Evolutionary conservation across 352 stramenopile genomes (phyloP).

Genomic region (Globisporangium parvum): DNA sequence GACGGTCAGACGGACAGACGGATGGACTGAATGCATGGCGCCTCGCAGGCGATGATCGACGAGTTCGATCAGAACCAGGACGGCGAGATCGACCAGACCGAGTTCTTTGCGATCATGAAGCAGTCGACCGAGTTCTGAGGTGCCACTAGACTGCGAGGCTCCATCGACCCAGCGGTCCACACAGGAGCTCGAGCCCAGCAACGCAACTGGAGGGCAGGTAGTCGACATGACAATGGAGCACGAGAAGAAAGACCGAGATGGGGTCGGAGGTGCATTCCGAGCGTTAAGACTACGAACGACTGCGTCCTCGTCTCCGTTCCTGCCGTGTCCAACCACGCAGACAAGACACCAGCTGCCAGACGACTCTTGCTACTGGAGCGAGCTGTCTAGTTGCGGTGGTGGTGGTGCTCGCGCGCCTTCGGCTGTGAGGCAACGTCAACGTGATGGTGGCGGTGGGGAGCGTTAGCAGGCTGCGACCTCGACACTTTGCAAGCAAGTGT

Average conservation of each 20-base stretch:
- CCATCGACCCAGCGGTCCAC: no score
- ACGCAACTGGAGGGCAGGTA: conserved; percentile 1
- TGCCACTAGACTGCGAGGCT: neutral
- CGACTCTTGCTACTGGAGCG: conserved; percentile 7
- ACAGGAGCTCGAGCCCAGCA: neutral
- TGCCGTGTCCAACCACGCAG: conserved; percentile 13
- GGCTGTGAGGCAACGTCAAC: conserved; percentile 31
- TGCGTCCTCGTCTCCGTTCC: conserved; percentile 14
- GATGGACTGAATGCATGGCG: neutral
- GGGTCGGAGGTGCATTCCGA: conserved; percentile 8
- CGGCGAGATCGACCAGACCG: conserved; percentile 85
- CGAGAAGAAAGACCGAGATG: conserved; percentile 8
- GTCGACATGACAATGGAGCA: neutral
- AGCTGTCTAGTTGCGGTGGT: conserved; percentile 73
- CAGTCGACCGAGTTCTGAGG: conserved; percentile 69
- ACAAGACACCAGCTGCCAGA: conserved; percentile 6
- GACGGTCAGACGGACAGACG: no score
- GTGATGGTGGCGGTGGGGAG: conserved; percentile 8
- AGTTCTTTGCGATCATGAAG: conserved; percentile 91
- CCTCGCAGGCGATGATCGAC: conserved; percentile 89
- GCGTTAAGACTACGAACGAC: neutral
- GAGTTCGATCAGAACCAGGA: conserved; percentile 94
- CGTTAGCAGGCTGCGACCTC: conserved; percentile 33
- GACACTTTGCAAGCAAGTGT: conserved; percentile 13
- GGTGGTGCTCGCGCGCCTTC: conserved; percentile 66